phyloP scores from a whole-genome alignment of 768 basidiomycete species.

The Macrolepiota fuliginosa region DNA sequence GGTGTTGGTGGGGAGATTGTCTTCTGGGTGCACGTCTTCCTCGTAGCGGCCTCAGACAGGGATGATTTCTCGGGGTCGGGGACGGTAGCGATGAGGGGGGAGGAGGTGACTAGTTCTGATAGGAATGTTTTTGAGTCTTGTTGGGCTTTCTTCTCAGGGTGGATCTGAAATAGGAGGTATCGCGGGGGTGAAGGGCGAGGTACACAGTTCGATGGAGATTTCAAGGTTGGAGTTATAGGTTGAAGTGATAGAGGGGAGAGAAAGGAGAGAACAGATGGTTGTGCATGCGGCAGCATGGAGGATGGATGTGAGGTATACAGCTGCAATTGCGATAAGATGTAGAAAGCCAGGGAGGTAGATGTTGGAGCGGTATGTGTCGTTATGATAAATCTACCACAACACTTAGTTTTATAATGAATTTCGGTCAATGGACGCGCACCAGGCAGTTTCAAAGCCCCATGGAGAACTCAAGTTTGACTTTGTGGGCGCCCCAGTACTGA shows the following conservation, averaged over 20 bases:
- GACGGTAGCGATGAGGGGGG: slow-evolving; percentile 77
- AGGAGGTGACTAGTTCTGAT: slow-evolving; percentile 80
- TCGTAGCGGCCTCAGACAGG: slow-evolving; percentile 88
- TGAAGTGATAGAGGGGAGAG: slow-evolving; percentile 8
- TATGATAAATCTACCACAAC: slow-evolving; percentile 77
- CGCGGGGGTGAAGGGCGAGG: slow-evolving; percentile 58
- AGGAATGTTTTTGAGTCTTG: slow-evolving; percentile 82
- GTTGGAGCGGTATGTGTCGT: slow-evolving; percentile 93
- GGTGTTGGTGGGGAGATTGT: slow-evolving; percentile 23
- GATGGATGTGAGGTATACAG: slow-evolving; percentile 85
- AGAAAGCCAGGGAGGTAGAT: slow-evolving; percentile 92
- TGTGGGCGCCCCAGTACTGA: slow-evolving; percentile 81
- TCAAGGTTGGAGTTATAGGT: slow-evolving; percentile 13
- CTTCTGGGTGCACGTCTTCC: slow-evolving; percentile 49
- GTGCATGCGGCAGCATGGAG: slow-evolving; percentile 58
- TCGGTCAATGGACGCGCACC: slow-evolving; percentile 45
- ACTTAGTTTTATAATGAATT: background rate
- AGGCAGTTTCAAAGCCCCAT: slow-evolving; percentile 82
- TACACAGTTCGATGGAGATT: slow-evolving; percentile 32
- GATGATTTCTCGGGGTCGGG: slow-evolving; percentile 82
- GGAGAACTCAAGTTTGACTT: slow-evolving; percentile 70
- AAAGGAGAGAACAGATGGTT: slow-evolving; percentile 14
- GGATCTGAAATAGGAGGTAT: slow-evolving; percentile 25
- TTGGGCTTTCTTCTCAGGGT: slow-evolving; percentile 41
- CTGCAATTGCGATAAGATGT: slow-evolving; percentile 89